A percentile compares a stretch with the other conserved stretches of the same genome.
phyloP scores from a whole-genome alignment of 2,329 filamentous ascomycete species.

The Neoarthrinium moseri region DNA sequence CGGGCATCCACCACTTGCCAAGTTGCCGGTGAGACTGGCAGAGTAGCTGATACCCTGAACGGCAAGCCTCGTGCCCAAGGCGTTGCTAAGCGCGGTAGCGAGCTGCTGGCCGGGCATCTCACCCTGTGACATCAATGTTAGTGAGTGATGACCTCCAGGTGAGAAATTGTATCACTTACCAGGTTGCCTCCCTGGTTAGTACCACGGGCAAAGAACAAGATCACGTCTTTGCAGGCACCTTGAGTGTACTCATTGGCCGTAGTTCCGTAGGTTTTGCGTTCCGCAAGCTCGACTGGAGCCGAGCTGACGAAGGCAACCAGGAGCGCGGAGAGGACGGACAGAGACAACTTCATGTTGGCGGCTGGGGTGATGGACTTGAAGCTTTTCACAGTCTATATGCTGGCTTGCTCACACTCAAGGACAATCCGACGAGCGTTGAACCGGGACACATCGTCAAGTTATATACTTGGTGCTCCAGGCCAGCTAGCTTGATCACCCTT shows the following conservation, averaged over 20 bases:
- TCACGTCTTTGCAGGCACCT: constrained; percentile 2
- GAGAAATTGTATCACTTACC: background rate
- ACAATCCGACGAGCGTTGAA: too few species aligned
- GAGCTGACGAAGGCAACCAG: constrained; percentile 1
- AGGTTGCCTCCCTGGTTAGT: constrained; percentile 1
- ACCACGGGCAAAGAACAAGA: constrained; percentile 4
- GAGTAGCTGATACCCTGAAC: constrained; percentile 22
- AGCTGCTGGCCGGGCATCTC: constrained; percentile 5
- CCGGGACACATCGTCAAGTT: too few species aligned
- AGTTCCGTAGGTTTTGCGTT: constrained; percentile 3
- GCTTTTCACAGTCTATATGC: too few species aligned
- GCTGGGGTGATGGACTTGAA: too few species aligned
- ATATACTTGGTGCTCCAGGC: too few species aligned
- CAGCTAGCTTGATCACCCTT: too few species aligned
- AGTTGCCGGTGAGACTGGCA: constrained; percentile 25
- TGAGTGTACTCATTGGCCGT: constrained; percentile 1
- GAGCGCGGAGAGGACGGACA: background rate
- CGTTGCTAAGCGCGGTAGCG: background rate
- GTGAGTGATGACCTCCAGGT: background rate
- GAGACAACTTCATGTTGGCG: constrained; percentile 4
- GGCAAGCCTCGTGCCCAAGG: constrained; percentile 3
- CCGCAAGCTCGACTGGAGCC: constrained; percentile 1
- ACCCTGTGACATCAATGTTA: background rate
- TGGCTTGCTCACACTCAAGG: too few species aligned
- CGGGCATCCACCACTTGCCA: constrained; percentile 25